Evolutionary conservation across 768 basidiomycete species (phyloP).

Genomic region (Tylopilus intermedius): DNA sequence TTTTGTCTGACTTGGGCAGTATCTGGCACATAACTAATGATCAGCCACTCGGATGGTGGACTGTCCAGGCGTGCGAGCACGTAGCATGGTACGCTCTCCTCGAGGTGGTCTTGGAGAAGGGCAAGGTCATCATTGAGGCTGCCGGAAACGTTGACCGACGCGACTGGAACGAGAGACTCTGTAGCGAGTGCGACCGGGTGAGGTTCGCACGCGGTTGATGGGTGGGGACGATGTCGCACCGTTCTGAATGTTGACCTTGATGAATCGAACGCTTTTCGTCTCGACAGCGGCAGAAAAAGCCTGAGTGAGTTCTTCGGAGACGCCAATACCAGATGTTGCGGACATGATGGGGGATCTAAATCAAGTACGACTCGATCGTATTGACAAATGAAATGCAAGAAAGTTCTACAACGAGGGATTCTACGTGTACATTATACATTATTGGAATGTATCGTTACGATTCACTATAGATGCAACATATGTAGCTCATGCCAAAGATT

Average conservation of each 20-base stretch:
- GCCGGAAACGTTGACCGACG: conserved; percentile 42
- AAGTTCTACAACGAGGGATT: conserved; percentile 16
- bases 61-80: conserved; percentile 62
- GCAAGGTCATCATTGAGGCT: conserved; percentile 60
- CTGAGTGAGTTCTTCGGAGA: conserved; percentile 52
- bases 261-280: conserved; percentile 53
- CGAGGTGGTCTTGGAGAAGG: conserved; percentile 52
- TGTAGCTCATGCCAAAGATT: conserved; percentile 21
- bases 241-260: conserved; percentile 72
- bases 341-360: conserved; percentile 45
- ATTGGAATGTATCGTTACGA: conserved; percentile 30
- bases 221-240: conserved; percentile 42
- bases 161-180: conserved; percentile 69
- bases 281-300: conserved; percentile 55
- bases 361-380: not conserved
- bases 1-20: conserved; percentile 76
- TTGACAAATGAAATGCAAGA: not conserved
- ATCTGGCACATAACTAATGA: conserved; percentile 80
- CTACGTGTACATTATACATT: conserved; percentile 37
- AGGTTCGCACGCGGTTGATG: conserved; percentile 17
- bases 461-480: conserved; percentile 33
- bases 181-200: conserved; percentile 17
- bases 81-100: conserved; percentile 67
- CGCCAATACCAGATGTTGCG: conserved; percentile 65
- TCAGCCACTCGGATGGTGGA: conserved; percentile 62